These are phyloP conservation scores for Lasiosphaeris hirsuta DNA, from an alignment of 495 filamentous ascomycete species.

Conservation along the genomic window DNA sequence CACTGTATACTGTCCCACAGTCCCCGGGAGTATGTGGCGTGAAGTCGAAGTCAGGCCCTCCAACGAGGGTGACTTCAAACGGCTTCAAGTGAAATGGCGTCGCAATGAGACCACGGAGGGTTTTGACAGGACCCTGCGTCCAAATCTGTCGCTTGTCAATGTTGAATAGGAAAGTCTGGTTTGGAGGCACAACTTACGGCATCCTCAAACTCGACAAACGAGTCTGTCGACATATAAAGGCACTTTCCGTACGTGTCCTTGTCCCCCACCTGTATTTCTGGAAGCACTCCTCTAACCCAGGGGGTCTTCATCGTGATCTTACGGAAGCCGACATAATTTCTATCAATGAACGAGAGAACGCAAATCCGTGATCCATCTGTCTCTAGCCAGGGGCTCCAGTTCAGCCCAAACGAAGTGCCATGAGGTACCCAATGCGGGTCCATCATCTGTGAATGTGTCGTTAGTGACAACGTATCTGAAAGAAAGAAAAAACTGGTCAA, in stretches of 20 bases:
- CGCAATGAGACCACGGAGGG: constrained; percentile 42
- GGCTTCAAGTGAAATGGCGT: constrained; percentile 35
- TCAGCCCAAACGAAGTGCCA: constrained; percentile 44
- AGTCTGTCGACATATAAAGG: constrained; percentile 40
- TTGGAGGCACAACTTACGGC: constrained; percentile 24
- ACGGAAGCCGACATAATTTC: constrained; percentile 46
- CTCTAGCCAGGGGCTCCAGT: constrained; percentile 42
- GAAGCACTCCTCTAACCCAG: constrained; percentile 23
- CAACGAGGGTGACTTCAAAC: constrained; percentile 36
- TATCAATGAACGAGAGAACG: constrained; percentile 39
- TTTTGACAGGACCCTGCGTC: constrained; percentile 22
- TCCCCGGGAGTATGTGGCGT: constrained; percentile 29
- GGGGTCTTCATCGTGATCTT: constrained; percentile 29
- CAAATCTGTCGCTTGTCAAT: constrained; percentile 36
- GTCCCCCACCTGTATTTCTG: constrained; percentile 25
- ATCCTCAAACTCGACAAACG: constrained; percentile 48
- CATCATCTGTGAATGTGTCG: constrained; percentile 10
- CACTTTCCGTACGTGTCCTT: constrained; percentile 38
- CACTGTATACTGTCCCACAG: constrained; percentile 39
- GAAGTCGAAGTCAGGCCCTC: constrained; percentile 5
- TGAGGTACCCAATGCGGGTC: constrained; percentile 40
- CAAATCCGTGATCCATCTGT: constrained; percentile 26
- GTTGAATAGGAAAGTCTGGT: not conserved
- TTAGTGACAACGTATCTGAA: not conserved
- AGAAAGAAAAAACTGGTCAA: not conserved